phyloP scores from a whole-genome alignment of 2,329 filamentous ascomycete species.

The Alternaria brassicicola region DNA sequence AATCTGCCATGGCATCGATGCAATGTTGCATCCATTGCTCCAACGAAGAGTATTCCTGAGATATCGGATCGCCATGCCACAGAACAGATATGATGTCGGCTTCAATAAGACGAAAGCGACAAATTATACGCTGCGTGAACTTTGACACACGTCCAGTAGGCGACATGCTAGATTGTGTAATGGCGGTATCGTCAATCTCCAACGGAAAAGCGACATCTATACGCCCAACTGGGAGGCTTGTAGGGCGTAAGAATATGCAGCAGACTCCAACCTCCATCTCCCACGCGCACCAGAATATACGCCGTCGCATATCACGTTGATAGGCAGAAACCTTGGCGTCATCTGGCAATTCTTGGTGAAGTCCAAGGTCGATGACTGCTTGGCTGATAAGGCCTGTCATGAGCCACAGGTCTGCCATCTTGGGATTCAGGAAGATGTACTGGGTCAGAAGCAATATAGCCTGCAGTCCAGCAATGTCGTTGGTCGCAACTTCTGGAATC shows the following conservation, averaged over 20 bases:
- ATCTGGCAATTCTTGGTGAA: conserved; percentile 46
- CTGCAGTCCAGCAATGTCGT: conserved; percentile 44
- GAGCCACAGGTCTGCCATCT: conserved; percentile 47
- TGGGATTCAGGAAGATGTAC: conserved; percentile 46
- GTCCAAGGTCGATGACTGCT: conserved; percentile 44
- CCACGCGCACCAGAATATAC: conserved; percentile 48
- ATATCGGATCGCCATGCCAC: conserved; percentile 41
- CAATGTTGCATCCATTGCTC: conserved; percentile 40
- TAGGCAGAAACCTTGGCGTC: conserved; percentile 34
- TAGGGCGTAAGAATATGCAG: conserved; percentile 41
- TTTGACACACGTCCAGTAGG: conserved; percentile 40
- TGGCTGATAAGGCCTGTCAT: conserved; percentile 47
- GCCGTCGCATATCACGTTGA: conserved; percentile 47
- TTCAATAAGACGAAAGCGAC: conserved; percentile 44
- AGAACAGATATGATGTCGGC: conserved; percentile 43
- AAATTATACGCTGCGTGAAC: conserved; percentile 45
- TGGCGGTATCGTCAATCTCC: conserved; percentile 44
- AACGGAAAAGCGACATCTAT: conserved; percentile 42
- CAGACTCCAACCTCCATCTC: conserved; percentile 48
- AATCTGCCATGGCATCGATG: conserved; percentile 35
- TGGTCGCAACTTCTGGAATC: conserved; percentile 46
- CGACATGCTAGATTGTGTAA: conserved; percentile 37
- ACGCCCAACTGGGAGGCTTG: conserved; percentile 37
- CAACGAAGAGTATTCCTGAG: conserved; percentile 30
- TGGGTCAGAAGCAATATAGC: conserved; percentile 45